Conservation (phyloP, 345 rosid genomes). For the Moricandia arvensis region DNA sequence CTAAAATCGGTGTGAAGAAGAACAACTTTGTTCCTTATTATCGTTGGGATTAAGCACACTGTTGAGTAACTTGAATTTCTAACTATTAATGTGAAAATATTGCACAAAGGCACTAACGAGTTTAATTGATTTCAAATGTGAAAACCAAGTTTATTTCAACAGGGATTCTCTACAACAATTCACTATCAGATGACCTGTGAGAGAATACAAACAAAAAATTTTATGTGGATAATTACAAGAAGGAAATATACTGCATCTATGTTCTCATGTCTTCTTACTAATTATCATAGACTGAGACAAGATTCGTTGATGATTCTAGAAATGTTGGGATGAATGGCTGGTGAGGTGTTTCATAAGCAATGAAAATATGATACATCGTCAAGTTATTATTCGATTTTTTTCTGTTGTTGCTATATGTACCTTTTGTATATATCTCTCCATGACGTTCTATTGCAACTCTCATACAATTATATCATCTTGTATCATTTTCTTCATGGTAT, state of each 20-base stretch:
- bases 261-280: slow-evolving; percentile 3
- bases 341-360: background rate
- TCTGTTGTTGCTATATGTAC: background rate
- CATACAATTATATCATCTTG: background rate
- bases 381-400: background rate
- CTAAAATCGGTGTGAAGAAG: background rate
- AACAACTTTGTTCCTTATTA: background rate
- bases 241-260: slow-evolving; percentile 3
- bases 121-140: background rate
- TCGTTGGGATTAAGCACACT: background rate
- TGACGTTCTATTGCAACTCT: background rate
- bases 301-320: background rate
- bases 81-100: background rate
- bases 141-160: background rate
- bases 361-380: background rate
- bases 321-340: background rate
- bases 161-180: background rate
- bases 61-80: slow-evolving; percentile 4
- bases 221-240: background rate
- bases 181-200: slow-evolving; percentile 10
- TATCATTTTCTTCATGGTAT: background rate
- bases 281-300: background rate
- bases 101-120: slow-evolving; percentile 10
- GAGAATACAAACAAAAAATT: background rate
- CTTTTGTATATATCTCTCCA: background rate